A percentile compares a stretch with the other conserved stretches of the same genome.
Evolutionary conservation across 2,329 filamentous ascomycete genomes (phyloP).

Genomic region (Neonectria punicea): DNA sequence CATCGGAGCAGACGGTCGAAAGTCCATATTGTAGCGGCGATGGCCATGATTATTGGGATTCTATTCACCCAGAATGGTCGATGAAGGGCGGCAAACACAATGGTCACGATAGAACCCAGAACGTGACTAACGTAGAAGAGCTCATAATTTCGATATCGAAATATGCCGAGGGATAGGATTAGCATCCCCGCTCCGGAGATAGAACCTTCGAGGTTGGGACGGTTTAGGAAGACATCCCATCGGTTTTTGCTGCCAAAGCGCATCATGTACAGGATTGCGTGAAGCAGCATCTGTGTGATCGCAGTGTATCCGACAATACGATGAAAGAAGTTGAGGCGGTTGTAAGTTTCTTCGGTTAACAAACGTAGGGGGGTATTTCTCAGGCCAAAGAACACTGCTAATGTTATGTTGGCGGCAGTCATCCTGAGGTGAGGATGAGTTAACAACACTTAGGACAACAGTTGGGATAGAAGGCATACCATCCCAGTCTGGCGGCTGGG

Average conservation of each 20-base stretch:
- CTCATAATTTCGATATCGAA: conserved; percentile 55
- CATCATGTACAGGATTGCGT: conserved; percentile 48
- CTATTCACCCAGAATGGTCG: conserved; percentile 53
- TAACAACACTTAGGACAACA: not conserved
- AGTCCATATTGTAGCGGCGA: conserved; percentile 54
- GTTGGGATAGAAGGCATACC: conserved; percentile 18
- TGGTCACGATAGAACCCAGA: conserved; percentile 52
- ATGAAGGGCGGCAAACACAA: conserved; percentile 56
- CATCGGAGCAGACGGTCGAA: conserved; percentile 55
- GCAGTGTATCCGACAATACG: conserved; percentile 57
- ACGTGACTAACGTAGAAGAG: conserved; percentile 59
- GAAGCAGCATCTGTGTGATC: conserved; percentile 49
- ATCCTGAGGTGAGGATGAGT: conserved; percentile 50
- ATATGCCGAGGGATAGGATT: conserved; percentile 48
- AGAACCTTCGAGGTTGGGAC: conserved; percentile 23
- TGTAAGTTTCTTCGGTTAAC: conserved; percentile 47
- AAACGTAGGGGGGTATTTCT: conserved; percentile 60
- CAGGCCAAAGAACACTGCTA: conserved; percentile 58
- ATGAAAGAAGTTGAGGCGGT: conserved; percentile 59
- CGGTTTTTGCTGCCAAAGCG: conserved; percentile 42
- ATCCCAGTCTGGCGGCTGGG: conserved; percentile 37
- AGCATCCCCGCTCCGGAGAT: conserved; percentile 51
- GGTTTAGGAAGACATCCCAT: conserved; percentile 9
- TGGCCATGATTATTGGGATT: conserved; percentile 51
- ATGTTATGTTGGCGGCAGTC: conserved; percentile 51